Base-by-base conservation (phyloP, 345 rosid species). In the Barbarea vulgaris region DNA sequence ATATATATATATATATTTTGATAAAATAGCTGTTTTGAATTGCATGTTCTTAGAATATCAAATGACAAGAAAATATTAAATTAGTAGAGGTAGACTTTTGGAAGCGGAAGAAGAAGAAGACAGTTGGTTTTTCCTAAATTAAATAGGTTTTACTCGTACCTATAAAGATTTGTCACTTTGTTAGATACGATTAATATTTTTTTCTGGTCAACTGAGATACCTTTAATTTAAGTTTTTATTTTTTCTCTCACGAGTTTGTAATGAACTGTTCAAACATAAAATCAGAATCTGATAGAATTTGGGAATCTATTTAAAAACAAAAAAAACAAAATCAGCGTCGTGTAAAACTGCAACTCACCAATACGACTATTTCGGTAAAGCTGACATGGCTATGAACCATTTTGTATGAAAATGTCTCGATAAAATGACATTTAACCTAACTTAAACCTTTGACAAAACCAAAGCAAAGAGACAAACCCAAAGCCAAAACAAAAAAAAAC, bases 311-410 rank as follows among this genome's bases (percentile, higher is more conserved):
- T 30, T 59, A 5, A 33, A 58, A 33, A n/a, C n/a, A 14, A 17
- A 39, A 6, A 19, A 36, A 60, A 37, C 4, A 61, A 27, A 30
- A 64, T 6, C 54, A 64, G 36, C 17, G 17, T 33, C 33, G 15
- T 34, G 56, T 50, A 41, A 48, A 39, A 13, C 44, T 39, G 44
- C 18, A 51, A n/a, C 48, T 51, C 60, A 67, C 34, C 48, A 51
- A 51, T 47, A 2, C 47, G 15, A 51, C 47, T 34, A 33, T 22
- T 15, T 34, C 9, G 10, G 48, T 51, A 15, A 67, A 67, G 36
- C 24, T 67, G 48, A 67, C 21, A 21, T 34, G 33, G 42, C 70
- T 51, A 36, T 52, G 58, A 28, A 48, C 42, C 34, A 17, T 30
- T 7, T 44, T 31, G 9, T 65, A 12, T 19, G 46, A 14, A 50